These are phyloP conservation scores for Eugenia klotzschiana DNA, from an alignment of 441 rosid genomes.

Conservation along the genomic window DNA sequence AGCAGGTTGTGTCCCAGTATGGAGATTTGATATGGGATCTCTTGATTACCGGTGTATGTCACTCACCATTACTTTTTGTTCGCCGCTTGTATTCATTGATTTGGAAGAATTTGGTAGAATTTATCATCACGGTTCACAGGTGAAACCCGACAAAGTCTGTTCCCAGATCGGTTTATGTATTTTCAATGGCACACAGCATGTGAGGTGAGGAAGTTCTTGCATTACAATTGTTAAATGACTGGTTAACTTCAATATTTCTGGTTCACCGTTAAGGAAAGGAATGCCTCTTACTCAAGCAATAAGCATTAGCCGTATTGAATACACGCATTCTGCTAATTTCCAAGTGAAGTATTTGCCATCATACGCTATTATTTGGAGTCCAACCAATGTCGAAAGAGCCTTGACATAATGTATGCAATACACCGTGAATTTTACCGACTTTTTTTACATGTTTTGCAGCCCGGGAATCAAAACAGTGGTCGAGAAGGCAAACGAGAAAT, in stretches of 20 bases:
- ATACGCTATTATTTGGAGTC: neutral
- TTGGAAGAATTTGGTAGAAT: neutral
- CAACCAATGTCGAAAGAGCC: neutral
- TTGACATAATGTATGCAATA: neutral
- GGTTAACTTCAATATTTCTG: no score
- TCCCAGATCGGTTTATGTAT: slow-evolving; percentile 43
- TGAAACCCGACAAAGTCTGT: slow-evolving; percentile 41
- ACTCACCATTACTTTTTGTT: neutral
- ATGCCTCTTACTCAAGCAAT: neutral
- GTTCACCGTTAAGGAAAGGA: neutral
- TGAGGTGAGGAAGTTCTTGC: slow-evolving; percentile 16
- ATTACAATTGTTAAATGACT: neutral
- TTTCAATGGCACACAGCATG: slow-evolving; percentile 7
- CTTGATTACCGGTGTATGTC: slow-evolving; percentile 41
- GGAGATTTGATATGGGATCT: slow-evolving; percentile 70
- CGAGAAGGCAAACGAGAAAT: slow-evolving; percentile 16
- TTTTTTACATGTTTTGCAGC: slow-evolving; percentile 4
- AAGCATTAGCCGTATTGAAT: neutral
- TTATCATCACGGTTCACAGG: slow-evolving; percentile 16
- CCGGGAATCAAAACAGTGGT: slow-evolving; percentile 19
- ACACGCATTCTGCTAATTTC: neutral
- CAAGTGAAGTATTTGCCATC: neutral
- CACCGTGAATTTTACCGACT: neutral
- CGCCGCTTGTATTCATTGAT: neutral
- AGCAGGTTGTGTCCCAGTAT: slow-evolving; percentile 50